Evolutionary conservation across 1,139 yeast species (phyloP), one percentile per base, ranked within the genome.

Genomic region (Yamadazyma diddensiae): DNA sequence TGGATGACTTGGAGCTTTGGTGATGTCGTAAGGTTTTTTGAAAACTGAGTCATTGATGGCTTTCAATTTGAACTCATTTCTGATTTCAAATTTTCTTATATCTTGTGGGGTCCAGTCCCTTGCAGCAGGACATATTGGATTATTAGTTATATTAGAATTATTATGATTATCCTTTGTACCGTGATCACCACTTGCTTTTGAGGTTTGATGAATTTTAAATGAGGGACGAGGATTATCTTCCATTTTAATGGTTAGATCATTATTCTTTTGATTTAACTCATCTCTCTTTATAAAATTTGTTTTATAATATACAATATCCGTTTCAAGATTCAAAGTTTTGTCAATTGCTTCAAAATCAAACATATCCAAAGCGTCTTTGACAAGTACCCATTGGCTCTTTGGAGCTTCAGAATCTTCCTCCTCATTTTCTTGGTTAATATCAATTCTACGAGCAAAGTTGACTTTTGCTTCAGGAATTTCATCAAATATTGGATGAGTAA

Each of bases 401-500:
- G 5, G 8, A 19, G 52, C 48, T 28, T 22, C 36, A 12, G 39
- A 40, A 4, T 36, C 48, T 5, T 34, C 37, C 3, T 31, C 43
- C 3, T 43, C 49, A 11, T 39, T 43, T 9, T 32, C 30, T 6
- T 32, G 28, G 3, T 51, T 41, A 18, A 18, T 18, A 6, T 18
- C 9, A 18, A 6, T 18, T 18, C 9, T 6, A 22, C 42, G 38
- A 18, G 74, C 73, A 35, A 38, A 61, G 45, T 65, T 67, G 27
- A 67, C 41, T 20, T 49, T 49, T 9, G 70, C 66, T 40, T 64
- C 73, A 2, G 74, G 73, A 12, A 69, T 63, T 38, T 69, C 74
- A 40, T 68, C 67, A 45, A 69, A 69, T 4, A 69, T 59, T 5
- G 74, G 73, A 45, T 67, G 73, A 39, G 61, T 66, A 20, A 65